phyloP scores from a whole-genome alignment of 352 stramenopile species.

The Phytophthora litchii region DNA sequence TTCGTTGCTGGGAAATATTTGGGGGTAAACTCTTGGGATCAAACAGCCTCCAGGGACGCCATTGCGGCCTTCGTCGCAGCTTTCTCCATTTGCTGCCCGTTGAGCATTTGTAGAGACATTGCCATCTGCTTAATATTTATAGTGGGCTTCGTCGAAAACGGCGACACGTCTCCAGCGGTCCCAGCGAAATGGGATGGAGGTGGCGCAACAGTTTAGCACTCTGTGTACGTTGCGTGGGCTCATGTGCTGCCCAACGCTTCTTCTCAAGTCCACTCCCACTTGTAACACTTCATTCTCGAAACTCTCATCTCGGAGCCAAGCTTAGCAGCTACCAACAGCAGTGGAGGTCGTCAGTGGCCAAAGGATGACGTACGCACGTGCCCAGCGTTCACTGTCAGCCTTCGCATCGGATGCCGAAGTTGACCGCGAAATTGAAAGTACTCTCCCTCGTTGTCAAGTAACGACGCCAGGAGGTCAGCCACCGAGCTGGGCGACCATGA shows the following conservation, averaged over 20 bases:
- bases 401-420: slow-evolving; percentile 27
- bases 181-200: slow-evolving; percentile 35
- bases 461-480: slow-evolving; percentile 9
- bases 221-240: slow-evolving; percentile 22
- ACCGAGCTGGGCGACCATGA: slow-evolving; percentile 39
- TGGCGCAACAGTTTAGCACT: slow-evolving; percentile 21
- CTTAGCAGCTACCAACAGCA: slow-evolving; percentile 18
- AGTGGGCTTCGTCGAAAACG: slow-evolving; percentile 35
- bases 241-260: slow-evolving; percentile 4
- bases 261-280: slow-evolving; percentile 16
- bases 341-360: not conserved
- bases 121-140: slow-evolving; percentile 28
- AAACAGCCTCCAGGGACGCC: slow-evolving; percentile 12
- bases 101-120: slow-evolving; percentile 16
- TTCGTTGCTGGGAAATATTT: slow-evolving; percentile 14
- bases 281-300: slow-evolving; percentile 31
- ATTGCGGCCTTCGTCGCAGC: slow-evolving; percentile 16
- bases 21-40: slow-evolving; percentile 19
- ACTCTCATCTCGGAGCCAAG: slow-evolving; percentile 28
- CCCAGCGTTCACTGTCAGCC: slow-evolving; percentile 19
- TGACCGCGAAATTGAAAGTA: slow-evolving; percentile 28
- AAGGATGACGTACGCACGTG: slow-evolving; percentile 25
- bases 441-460: slow-evolving; percentile 25
- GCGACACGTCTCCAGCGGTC: slow-evolving; percentile 27
- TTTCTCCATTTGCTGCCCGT: slow-evolving; percentile 10